A percentile compares a stretch with the other conserved stretches of the same genome.
These are phyloP conservation scores for Gossypium davidsonii DNA, from an alignment of 441 rosid species.

Conservation along the genomic window DNA sequence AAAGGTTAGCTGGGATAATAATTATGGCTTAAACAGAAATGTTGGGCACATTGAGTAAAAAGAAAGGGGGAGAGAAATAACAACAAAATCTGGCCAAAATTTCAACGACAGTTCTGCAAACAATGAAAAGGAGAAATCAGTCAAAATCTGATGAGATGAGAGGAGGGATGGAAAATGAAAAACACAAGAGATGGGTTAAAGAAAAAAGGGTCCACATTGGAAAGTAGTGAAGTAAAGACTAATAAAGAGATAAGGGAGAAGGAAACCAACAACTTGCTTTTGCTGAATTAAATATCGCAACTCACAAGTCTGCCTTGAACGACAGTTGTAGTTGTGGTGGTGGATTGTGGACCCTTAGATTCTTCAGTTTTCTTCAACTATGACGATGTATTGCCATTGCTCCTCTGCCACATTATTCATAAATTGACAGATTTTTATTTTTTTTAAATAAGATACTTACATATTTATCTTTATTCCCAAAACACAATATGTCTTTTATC, in stretches of 20 bases:
- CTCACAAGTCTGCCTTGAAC: neutral
- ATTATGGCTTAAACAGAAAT: conserved; percentile 15
- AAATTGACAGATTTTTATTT: no score
- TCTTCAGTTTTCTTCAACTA: conserved; percentile 1
- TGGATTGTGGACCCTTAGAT: conserved; percentile 5
- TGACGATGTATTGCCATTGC: neutral
- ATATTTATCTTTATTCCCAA: no score
- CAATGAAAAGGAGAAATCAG: neutral
- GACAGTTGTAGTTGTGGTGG: conserved; percentile 4
- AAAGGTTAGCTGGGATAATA: conserved; percentile 20
- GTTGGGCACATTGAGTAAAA: conserved; percentile 10
- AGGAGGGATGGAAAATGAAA: conserved; percentile 13
- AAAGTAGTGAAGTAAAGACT: conserved; percentile 15
- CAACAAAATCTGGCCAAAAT: conserved; percentile 6
- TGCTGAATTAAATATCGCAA: conserved; percentile 11
- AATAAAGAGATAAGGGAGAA: neutral
- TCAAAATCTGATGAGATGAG: conserved; percentile 11
- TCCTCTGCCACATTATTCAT: neutral
- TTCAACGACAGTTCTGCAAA: neutral
- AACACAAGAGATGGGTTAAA: neutral
- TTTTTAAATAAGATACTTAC: no score
- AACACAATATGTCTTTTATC: no score
- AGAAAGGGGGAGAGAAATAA: neutral
- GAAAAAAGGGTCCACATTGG: conserved; percentile 10
- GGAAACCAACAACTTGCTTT: neutral